phyloP scores from a whole-genome alignment of 2,329 filamentous ascomycete species.

The Botryotinia calthae region DNA sequence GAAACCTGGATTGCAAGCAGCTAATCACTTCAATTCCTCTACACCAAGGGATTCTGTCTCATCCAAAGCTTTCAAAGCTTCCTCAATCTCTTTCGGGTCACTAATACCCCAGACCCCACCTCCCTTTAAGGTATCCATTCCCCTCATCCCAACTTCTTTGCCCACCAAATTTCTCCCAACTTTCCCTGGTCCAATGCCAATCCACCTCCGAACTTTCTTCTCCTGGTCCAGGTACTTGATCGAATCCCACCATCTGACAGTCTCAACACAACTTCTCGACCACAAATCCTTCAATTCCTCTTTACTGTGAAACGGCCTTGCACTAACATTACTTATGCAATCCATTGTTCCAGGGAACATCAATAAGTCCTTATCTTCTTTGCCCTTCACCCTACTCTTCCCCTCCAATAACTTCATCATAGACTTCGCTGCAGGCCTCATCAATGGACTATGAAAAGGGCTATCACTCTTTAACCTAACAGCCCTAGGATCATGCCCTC shows the following conservation, averaged over 20 bases:
- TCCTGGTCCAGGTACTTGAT: conserved; percentile 86
- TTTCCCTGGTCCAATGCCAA: conserved; percentile 90
- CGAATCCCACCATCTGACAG: conserved; percentile 91
- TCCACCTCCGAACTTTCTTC: conserved; percentile 76
- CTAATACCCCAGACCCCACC: conserved; percentile 92
- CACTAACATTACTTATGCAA: conserved; percentile 84
- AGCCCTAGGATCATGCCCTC: conserved; percentile 85
- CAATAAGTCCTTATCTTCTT: conserved; percentile 61
- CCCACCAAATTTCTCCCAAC: conserved; percentile 91
- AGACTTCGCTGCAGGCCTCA: conserved; percentile 76
- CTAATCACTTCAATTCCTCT: conserved; percentile 29
- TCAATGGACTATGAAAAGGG: conserved; percentile 88
- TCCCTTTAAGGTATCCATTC: conserved; percentile 74
- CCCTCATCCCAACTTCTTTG: conserved; percentile 88
- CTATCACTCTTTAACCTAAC: conserved; percentile 83
- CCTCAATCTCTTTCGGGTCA: conserved; percentile 72
- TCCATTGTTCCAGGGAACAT: conserved; percentile 72
- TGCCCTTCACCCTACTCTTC: conserved; percentile 53
- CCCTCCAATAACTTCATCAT: conserved; percentile 67
- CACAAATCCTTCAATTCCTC: conserved; percentile 76
- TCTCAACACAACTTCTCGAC: conserved; percentile 82
- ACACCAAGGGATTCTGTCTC: conserved; percentile 52
- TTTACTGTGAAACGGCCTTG: conserved; percentile 69
- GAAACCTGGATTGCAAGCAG: neutral
- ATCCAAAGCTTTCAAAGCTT: conserved; percentile 62